Conservation (phyloP, 192 early-diverging fungal genomes). For the Funneliformis mosseae region DNA sequence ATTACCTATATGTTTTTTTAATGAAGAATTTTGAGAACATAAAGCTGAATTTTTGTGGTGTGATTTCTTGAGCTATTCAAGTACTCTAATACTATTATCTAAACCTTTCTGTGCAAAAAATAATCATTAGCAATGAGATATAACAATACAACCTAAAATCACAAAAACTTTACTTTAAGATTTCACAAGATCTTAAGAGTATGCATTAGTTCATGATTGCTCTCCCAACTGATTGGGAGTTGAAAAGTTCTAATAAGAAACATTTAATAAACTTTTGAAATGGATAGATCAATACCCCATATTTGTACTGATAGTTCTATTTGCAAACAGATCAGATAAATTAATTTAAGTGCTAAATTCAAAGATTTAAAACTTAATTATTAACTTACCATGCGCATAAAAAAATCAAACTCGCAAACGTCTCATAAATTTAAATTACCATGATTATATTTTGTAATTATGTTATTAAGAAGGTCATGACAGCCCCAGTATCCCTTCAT, state of each 20-base stretch:
- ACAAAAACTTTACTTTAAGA: constrained; percentile 19
- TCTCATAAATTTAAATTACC: constrained; percentile 28
- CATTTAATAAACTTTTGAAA: constrained; percentile 32
- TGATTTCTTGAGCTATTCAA: constrained; percentile 14
- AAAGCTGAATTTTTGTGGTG: background rate
- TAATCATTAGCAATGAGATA: background rate
- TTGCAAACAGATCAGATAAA: constrained; percentile 25
- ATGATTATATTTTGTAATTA: too few relatives aligned
- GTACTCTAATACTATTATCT: background rate
- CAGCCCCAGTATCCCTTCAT: too few relatives aligned
- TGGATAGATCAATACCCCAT: constrained; percentile 32
- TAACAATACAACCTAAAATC: background rate
- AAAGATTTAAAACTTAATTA: constrained; percentile 7
- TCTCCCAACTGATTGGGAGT: constrained; percentile 30
- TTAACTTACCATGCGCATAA: constrained; percentile 31
- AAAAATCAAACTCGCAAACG: constrained; percentile 19
- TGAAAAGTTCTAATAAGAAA: constrained; percentile 19
- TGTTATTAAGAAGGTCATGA: too few relatives aligned
- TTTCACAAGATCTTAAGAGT: constrained; percentile 27
- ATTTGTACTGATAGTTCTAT: constrained; percentile 24
- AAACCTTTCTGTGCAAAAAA: constrained; percentile 10
- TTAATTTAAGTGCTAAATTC: background rate
- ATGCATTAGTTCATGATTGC: constrained; percentile 22
- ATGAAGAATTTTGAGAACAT: background rate
- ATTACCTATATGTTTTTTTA: background rate